phyloP scores from a whole-genome alignment of 139 green algal species.

The Ulvella scutata region DNA sequence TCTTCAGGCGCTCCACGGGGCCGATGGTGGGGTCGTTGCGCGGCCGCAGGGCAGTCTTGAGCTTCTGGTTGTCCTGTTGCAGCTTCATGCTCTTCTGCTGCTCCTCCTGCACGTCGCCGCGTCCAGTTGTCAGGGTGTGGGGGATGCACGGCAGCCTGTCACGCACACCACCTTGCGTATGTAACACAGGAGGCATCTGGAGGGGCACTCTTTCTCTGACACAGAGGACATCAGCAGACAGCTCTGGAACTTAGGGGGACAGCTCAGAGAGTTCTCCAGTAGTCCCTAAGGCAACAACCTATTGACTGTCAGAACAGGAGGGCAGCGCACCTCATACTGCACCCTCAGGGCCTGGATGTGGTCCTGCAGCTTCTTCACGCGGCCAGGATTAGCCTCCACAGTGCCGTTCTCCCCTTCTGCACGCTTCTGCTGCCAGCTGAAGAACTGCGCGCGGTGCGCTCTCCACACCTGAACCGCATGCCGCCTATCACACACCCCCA shows the following conservation, averaged over 20 bases:
- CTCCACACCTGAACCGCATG: not conserved
- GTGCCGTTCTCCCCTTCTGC: not conserved
- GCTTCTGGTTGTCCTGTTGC: not conserved
- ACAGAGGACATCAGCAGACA: too few relatives aligned
- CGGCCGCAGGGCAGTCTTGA: not conserved
- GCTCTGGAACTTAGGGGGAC: too few relatives aligned
- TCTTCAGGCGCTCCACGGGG: slow-evolving; percentile 4
- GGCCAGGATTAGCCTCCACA: not conserved
- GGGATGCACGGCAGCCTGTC: too few relatives aligned
- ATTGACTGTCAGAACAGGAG: too few relatives aligned
- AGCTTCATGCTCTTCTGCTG: not conserved
- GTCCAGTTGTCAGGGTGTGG: too few relatives aligned
- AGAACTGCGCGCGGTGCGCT: not conserved
- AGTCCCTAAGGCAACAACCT: too few relatives aligned
- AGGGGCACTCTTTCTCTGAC: too few relatives aligned
- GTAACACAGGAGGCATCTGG: too few relatives aligned
- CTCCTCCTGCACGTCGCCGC: not conserved
- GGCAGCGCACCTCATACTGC: not conserved
- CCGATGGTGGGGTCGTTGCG: not conserved
- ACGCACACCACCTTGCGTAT: too few relatives aligned
- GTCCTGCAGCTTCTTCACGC: not conserved
- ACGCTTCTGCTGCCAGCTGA: not conserved
- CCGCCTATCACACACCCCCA: too few relatives aligned
- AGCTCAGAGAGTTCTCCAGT: too few relatives aligned
- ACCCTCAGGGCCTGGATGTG: not conserved